Evolutionary conservation across 2,329 filamentous ascomycete species (phyloP).

Genomic region (Fusarium sp.): DNA sequence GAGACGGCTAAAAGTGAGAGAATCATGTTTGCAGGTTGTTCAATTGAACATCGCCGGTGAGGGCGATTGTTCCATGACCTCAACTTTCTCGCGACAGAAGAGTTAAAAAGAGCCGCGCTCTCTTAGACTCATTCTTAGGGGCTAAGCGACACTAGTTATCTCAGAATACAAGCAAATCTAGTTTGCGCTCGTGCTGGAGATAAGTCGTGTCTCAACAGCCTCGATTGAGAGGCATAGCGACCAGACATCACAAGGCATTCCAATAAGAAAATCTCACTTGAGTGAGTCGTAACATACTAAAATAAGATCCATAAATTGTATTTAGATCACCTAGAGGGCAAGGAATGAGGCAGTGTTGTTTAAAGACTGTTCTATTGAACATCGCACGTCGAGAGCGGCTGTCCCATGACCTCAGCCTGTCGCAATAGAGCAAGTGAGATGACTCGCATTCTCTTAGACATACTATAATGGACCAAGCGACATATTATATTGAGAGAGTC

Average conservation of each 20-base stretch:
- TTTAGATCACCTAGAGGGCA: rapidly evolving
- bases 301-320: rapidly evolving
- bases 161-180: rapidly evolving
- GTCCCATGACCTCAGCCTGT: not conserved
- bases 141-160: rapidly evolving
- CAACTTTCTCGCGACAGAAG: rapidly evolving
- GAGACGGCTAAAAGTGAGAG: no score
- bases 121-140: rapidly evolving
- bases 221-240: not conserved
- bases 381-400: no score
- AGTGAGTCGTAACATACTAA: rapidly evolving
- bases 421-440: no score
- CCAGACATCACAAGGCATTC: not conserved
- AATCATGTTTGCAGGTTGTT: not conserved
- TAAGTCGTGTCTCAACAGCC: not conserved
- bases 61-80: not conserved
- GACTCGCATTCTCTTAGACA: rapidly evolving
- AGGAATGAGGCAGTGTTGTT: not conserved
- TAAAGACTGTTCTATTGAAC: not conserved
- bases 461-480: rapidly evolving
- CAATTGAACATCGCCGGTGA: not conserved
- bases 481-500: rapidly evolving
- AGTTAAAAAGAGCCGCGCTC: rapidly evolving
- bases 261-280: rapidly evolving
- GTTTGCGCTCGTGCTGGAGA: not conserved